A percentile compares a stretch with the other conserved stretches of the same genome.
Evolutionary conservation across 2,329 filamentous ascomycete genomes (phyloP).

Genomic region (Monilinia fructicola): DNA sequence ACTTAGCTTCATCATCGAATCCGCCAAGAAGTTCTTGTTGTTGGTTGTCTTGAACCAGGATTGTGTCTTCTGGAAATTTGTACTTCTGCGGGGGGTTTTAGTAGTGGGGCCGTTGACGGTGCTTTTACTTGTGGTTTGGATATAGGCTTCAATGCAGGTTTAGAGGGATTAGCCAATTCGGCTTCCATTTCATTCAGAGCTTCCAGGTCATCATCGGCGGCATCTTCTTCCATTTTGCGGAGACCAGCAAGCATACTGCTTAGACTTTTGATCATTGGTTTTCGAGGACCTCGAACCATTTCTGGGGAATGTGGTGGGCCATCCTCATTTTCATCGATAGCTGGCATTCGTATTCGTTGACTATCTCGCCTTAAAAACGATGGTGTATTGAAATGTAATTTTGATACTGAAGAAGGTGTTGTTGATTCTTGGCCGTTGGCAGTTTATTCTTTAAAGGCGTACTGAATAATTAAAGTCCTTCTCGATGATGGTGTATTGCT

Average conservation of each 20-base stretch:
- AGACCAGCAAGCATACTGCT: conserved; percentile 73
- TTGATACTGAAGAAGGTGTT: conserved; percentile 54
- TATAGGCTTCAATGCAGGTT: conserved; percentile 22
- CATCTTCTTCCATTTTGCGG: conserved; percentile 67
- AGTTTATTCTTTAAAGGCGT: conserved; percentile 59
- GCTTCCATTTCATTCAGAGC: conserved; percentile 69
- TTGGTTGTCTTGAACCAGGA: conserved; percentile 48
- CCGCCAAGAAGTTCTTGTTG: conserved; percentile 51
- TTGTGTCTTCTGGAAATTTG: conserved; percentile 39
- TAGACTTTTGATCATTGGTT: conserved; percentile 65
- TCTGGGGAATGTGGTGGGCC: conserved; percentile 50
- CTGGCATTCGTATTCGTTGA: conserved; percentile 46
- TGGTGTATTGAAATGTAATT: conserved; percentile 65
- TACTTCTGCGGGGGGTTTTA: not conserved
- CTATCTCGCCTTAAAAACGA: conserved; percentile 62
- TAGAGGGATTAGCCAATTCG: conserved; percentile 38
- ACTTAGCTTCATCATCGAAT: conserved; percentile 62
- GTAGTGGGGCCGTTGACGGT: conserved; percentile 2
- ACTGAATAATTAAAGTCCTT: conserved; percentile 62
- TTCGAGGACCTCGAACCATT: conserved; percentile 53
- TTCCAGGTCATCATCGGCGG: conserved; percentile 71
- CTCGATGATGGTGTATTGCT: conserved; percentile 50
- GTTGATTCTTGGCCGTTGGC: conserved; percentile 43
- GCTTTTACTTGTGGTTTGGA: conserved; percentile 29
- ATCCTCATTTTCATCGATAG: conserved; percentile 56